These are phyloP conservation scores for Leccinum subgranulosum DNA, from an alignment of 768 basidiomycete species.

Conservation along the genomic window DNA sequence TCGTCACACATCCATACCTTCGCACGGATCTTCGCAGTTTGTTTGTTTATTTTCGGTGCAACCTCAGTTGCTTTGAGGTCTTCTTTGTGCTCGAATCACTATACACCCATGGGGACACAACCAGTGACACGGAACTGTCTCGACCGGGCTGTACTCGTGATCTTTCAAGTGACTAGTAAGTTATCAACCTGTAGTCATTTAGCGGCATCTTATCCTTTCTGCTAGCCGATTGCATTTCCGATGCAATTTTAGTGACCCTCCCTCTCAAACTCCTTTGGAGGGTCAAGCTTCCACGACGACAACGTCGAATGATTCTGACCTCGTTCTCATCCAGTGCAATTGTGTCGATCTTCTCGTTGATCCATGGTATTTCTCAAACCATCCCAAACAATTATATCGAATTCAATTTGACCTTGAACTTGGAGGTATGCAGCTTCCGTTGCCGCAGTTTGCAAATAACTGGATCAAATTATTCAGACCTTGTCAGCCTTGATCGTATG, in stretches of 20 bases:
- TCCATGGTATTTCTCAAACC: neutral
- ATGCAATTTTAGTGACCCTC: neutral
- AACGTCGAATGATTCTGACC: conserved; percentile 16
- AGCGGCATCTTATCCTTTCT: neutral
- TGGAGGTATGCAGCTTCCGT: neutral
- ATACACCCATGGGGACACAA: neutral
- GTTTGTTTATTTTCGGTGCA: neutral
- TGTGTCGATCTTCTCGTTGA: conserved; percentile 1
- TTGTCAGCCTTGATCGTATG: conserved; percentile 6
- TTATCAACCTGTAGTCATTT: neutral
- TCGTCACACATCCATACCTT: neutral
- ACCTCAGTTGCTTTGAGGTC: neutral
- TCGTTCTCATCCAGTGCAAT: conserved; percentile 10
- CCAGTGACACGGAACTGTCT: neutral
- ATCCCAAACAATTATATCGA: neutral
- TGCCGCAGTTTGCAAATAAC: neutral
- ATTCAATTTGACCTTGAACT: neutral
- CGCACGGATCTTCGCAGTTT: neutral
- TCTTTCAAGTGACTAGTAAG: neutral
- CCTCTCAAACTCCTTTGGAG: conserved; percentile 9
- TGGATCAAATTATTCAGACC: neutral
- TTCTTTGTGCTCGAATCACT: neutral
- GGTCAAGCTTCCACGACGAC: conserved; percentile 11
- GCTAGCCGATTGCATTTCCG: neutral
- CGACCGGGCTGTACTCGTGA: neutral